Evolutionary conservation across 2,329 filamentous ascomycete species (phyloP), one percentile per base, ranked within the genome.

Genomic region (Hypoxylon rubiginosum): DNA sequence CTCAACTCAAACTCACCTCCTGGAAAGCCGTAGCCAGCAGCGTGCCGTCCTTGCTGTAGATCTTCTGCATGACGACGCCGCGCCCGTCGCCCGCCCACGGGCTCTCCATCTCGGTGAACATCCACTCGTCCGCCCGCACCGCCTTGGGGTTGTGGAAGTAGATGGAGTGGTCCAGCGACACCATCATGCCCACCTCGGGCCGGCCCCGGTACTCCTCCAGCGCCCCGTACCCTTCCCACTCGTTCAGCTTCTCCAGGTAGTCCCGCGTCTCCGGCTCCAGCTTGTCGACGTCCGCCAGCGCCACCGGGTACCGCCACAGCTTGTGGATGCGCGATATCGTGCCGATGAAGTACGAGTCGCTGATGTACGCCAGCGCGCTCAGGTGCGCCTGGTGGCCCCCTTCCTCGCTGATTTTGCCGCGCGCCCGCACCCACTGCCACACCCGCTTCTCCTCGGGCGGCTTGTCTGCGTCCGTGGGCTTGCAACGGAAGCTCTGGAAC

Each of bases 271-370:
- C 80, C 51, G 79, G 78, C 13, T 86, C 76, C 64, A 87, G 78
- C 13, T 79, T 75, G n/a, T 85, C 82, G n/a, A 89, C 82, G 36
- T 87, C 83, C 58, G 85, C 80, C 1, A 84, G 83, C 11, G 82
- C 66, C 52, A 84, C 85, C 0, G 86, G 88, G 77, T 92, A 93
- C 13, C 92, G 86, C 86, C 92, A 94, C 36, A 97, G 85, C 61
- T 88, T 86, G 79, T 97, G 94, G 58, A 94, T 90, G 19, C 93
- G 88, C 28, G 90, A 85, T 7, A 97, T 88, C 1, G 94, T 97
- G 41, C 92, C 94, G 78, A 98, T 94, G 80, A 99, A 98, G 82
- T 92, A 96, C 76, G 88, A 92, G 80, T 98, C 95, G 26, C 90
- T 93, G 83, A 98, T 92, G 82, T 98, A 99, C 24, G 95, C 95